Percentiles rank a stretch among this genome's conserved stretches.
Evolutionary conservation across 306 rosid genomes (phyloP).

Genomic region (Prinsepia uniflora): DNA sequence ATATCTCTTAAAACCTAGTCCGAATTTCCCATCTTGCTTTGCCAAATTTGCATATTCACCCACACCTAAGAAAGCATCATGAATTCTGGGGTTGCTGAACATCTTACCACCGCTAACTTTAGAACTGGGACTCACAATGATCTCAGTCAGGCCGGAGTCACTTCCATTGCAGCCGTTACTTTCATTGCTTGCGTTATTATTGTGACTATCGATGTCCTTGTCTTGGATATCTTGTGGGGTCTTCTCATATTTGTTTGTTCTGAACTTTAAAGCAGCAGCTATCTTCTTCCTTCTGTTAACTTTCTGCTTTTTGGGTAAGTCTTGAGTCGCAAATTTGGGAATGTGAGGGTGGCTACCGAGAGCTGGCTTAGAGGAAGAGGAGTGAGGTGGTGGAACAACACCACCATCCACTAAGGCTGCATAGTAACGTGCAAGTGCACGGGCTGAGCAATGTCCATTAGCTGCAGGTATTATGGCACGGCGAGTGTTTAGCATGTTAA

Average conservation of each 20-base stretch:
- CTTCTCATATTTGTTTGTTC: conserved; percentile 17
- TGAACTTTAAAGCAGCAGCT: conserved; percentile 20
- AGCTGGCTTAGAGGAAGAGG: conserved; percentile 56
- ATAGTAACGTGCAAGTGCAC: conserved; percentile 93
- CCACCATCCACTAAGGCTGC: conserved; percentile 89
- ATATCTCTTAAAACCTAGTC: conserved; percentile 77
- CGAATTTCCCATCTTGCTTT: conserved; percentile 55
- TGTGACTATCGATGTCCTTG: background rate
- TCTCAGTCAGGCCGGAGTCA: background rate
- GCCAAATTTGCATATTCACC: conserved; percentile 53
- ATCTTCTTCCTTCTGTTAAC: conserved; percentile 31
- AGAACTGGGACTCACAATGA: conserved; percentile 13
- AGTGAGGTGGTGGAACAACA: conserved; percentile 72
- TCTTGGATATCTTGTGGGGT: conserved; percentile 22
- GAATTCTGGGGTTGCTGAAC: conserved; percentile 57
- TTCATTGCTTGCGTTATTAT: conserved; percentile 23
- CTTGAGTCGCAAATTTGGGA: conserved; percentile 56
- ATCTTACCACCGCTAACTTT: conserved; percentile 30
- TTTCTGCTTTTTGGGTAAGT: conserved; percentile 36
- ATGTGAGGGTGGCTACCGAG: conserved; percentile 91
- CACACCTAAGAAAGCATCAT: conserved; percentile 76
- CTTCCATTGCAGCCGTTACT: conserved; percentile 21
- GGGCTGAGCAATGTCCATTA: conserved; percentile 90
- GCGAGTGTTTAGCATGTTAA: conserved; percentile 69
- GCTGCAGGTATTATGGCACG: conserved; percentile 95